phyloP scores from a whole-genome alignment of 202 grass and related monocot species.

The Cymbopogon flexuosus region DNA sequence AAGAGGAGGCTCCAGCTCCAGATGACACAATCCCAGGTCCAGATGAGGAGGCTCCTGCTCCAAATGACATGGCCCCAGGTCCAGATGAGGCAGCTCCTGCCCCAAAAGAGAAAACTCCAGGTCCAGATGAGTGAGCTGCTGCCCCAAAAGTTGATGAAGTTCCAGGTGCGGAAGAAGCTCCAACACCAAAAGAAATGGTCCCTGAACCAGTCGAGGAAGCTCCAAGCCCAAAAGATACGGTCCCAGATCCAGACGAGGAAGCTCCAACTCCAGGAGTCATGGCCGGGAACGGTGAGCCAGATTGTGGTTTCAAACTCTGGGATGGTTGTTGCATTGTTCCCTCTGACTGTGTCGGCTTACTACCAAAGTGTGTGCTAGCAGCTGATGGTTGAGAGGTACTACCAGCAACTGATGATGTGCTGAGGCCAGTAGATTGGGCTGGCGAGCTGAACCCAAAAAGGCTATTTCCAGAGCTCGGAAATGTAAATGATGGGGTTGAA shows the following conservation, averaged over 20 bases:
- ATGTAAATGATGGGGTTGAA: slow-evolving; percentile 41
- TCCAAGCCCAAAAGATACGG: slow-evolving; percentile 28
- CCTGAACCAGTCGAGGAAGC: slow-evolving; percentile 26
- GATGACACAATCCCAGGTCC: neutral
- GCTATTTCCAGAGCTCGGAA: slow-evolving; percentile 46
- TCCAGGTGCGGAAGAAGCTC: slow-evolving; percentile 32
- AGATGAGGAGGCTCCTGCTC: slow-evolving; percentile 22
- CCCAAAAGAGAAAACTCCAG: neutral
- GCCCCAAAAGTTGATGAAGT: neutral
- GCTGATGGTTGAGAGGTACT: slow-evolving; percentile 32
- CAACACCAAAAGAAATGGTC: slow-evolving; percentile 23
- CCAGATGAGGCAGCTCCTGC: slow-evolving; percentile 7
- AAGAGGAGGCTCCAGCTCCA: slow-evolving; percentile 23
- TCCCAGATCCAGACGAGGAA: slow-evolving; percentile 28
- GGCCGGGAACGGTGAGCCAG: slow-evolving; percentile 34
- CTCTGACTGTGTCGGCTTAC: slow-evolving; percentile 35
- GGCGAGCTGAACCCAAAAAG: slow-evolving; percentile 52
- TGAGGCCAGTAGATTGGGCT: slow-evolving; percentile 41
- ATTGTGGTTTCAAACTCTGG: slow-evolving; percentile 45
- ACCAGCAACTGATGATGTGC: slow-evolving; percentile 33
- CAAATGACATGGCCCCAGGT: slow-evolving; percentile 7
- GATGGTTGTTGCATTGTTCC: slow-evolving; percentile 37
- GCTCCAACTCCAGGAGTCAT: slow-evolving; percentile 12
- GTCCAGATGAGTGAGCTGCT: slow-evolving; percentile 18
- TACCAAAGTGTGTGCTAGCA: slow-evolving; percentile 37